A percentile compares a stretch with the other conserved stretches of the same genome.
Evolutionary conservation across 257 asterid species (phyloP).

Genomic region (Pogostemon cablin): DNA sequence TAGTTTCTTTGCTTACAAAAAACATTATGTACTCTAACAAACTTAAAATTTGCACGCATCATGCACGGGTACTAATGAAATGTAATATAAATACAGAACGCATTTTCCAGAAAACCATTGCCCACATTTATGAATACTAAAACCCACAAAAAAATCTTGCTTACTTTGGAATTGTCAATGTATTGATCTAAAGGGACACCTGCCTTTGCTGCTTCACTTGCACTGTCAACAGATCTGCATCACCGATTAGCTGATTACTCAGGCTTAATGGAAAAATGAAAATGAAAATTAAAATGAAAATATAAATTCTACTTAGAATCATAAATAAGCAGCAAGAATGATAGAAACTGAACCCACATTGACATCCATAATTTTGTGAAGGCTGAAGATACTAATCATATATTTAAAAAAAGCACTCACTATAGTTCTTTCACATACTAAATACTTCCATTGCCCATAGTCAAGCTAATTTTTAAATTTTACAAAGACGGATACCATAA

Average conservation of each 20-base stretch:
- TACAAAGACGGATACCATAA: too few species aligned
- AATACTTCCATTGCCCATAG: too few species aligned
- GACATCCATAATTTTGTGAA: too few species aligned
- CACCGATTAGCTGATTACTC: slow-evolving; percentile 41
- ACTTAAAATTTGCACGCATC: too few species aligned
- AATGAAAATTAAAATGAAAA: not conserved
- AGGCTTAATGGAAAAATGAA: slow-evolving; percentile 32
- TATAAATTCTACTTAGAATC: slow-evolving; percentile 4
- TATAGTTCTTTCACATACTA: too few species aligned
- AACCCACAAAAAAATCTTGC: slow-evolving; percentile 24
- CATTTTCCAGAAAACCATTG: not conserved
- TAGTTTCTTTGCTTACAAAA: not conserved
- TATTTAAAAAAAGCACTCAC: too few species aligned
- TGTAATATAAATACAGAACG: too few species aligned
- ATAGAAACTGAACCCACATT: not conserved
- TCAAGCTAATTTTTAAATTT: too few species aligned
- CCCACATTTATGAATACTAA: not conserved
- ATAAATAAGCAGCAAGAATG: slow-evolving; percentile 1
- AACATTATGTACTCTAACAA: too few species aligned
- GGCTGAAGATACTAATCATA: too few species aligned
- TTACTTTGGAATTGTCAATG: slow-evolving; percentile 49
- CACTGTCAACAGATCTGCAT: slow-evolving; percentile 76
- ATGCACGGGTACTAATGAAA: too few species aligned
- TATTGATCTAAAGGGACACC: slow-evolving; percentile 75
- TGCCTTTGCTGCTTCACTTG: slow-evolving; percentile 85